Percentiles rank a stretch among this genome's conserved stretches.
phyloP scores from a whole-genome alignment of 441 rosid species.

The Jatropha podagrica region DNA sequence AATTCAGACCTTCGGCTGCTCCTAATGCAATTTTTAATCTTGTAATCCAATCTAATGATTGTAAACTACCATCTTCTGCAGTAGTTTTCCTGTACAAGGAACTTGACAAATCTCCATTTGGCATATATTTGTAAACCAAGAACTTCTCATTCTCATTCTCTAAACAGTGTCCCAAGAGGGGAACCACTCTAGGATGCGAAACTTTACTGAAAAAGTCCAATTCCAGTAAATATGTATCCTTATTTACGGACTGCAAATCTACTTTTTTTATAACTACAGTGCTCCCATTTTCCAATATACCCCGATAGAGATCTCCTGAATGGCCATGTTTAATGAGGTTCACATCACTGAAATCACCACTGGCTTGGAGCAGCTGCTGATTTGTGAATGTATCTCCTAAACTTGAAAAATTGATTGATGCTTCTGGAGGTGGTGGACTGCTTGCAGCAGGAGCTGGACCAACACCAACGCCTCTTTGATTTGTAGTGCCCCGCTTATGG shows the following conservation, averaged over 20 bases:
- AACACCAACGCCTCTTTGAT: slow-evolving; percentile 46
- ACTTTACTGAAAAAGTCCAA: slow-evolving; percentile 72
- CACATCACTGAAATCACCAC: slow-evolving; percentile 59
- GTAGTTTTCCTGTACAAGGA: slow-evolving; percentile 60
- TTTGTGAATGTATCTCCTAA: slow-evolving; percentile 73
- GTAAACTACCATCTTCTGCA: slow-evolving; percentile 57
- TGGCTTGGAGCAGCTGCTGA: slow-evolving; percentile 65
- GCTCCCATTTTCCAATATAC: slow-evolving; percentile 55
- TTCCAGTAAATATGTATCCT: slow-evolving; percentile 61
- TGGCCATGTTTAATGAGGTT: slow-evolving; percentile 89
- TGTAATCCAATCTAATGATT: slow-evolving; percentile 98
- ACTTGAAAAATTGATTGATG: slow-evolving; percentile 47
- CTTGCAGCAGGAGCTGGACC: slow-evolving; percentile 53
- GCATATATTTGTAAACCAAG: slow-evolving; percentile 84
- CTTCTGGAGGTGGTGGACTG: slow-evolving; percentile 44
- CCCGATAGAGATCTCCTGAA: slow-evolving; percentile 81
- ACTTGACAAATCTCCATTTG: slow-evolving; percentile 77
- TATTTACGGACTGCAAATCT: slow-evolving; percentile 45
- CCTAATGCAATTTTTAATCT: slow-evolving; percentile 92
- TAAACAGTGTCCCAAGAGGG: slow-evolving; percentile 80
- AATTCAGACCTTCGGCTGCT: slow-evolving; percentile 84
- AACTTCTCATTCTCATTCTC: slow-evolving; percentile 79
- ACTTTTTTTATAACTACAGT: slow-evolving; percentile 71
- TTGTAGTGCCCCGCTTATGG: slow-evolving; percentile 40
- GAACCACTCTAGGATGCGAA: slow-evolving; percentile 70